Evolutionary conservation across 2,329 filamentous ascomycete species (phyloP).

Genomic region (Arthrobotrys iridis): DNA sequence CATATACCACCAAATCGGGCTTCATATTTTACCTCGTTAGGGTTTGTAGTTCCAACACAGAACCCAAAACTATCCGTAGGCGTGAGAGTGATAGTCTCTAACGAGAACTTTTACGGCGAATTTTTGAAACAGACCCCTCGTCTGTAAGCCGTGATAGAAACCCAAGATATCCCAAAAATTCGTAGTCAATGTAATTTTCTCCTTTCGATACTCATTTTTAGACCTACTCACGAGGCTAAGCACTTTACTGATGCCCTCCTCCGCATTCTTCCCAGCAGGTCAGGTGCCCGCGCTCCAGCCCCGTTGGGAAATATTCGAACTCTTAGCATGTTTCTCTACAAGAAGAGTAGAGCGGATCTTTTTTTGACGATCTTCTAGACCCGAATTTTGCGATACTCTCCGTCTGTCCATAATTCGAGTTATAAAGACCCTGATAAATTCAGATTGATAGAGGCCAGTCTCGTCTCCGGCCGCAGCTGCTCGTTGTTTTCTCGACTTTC

Average conservation of each 20-base stretch:
- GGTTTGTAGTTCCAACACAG: constrained; percentile 31
- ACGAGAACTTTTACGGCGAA: constrained; percentile 42
- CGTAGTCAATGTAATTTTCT: constrained; percentile 1
- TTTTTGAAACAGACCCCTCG: constrained; percentile 23
- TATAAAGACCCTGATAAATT: background rate
- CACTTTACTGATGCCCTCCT: constrained; percentile 16
- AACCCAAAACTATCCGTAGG: constrained; percentile 7
- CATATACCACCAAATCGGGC: background rate
- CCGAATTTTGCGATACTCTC: constrained; percentile 4
- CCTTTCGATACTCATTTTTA: background rate
- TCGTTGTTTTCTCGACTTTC: background rate
- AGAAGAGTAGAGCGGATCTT: constrained; percentile 15
- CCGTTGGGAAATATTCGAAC: constrained; percentile 42
- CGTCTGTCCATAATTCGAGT: background rate
- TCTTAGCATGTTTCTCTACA: constrained; percentile 21
- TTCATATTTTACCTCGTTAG: constrained; percentile 18
- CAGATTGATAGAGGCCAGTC: background rate
- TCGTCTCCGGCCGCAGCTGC: background rate
- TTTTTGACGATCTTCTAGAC: constrained; percentile 17
- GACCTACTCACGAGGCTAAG: constrained; percentile 18
- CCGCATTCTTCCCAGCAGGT: constrained; percentile 18
- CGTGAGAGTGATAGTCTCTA: background rate
- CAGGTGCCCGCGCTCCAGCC: background rate
- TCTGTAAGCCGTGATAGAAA: background rate
- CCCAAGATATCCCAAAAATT: background rate